Evolutionary conservation across 192 early-diverging fungal genomes (phyloP), one percentile per base, ranked within the genome.

Genomic region (Dimargaris verticillata): DNA sequence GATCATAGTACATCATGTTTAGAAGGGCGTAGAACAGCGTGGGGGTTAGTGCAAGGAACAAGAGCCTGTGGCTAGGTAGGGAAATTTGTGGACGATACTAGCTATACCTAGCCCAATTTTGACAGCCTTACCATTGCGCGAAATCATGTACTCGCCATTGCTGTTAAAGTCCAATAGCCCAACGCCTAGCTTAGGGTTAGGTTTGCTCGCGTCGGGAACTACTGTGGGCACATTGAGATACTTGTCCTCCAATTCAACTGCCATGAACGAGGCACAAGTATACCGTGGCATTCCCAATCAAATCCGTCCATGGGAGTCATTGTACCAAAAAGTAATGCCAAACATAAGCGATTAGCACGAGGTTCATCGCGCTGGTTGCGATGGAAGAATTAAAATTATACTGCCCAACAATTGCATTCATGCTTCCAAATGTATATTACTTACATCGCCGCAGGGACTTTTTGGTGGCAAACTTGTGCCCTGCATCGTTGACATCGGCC

Each of bases 101-200:
- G 11, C 25, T 4, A 3, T 25, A 25, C 3, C 11, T 52, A 13
- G 24, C 20, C 11, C 5, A 2, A 24, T 12, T 52, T 18, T 18
- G 2, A n/a, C 24, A 52, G 6, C 18, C 59, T 41, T 84, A 89
- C 89, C 89, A 65, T 91, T 86, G 29, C 76, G 64, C 3, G 82
- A 79, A 5, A 70, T 78, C 9, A 91, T 53, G 44, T 79, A 72
- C 0, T 70, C 60, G 2, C 84, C 84, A 53, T 78, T 74, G 51
- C 68, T 63, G 65, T 78, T 85, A 64, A 89, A 91, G 49, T 79
- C 70, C 63, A 77, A 78, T 28, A 77, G 45, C 0, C 85, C 79
- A 7, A 93, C 74, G 17, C 89, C 89, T 3, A 82, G 64, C 62
- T 83, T 83, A 3, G 89, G 81, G 66, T 86, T 82, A 12, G 81